phyloP scores from a whole-genome alignment of 148 eudicot species.

The Rhododendron henanense region DNA sequence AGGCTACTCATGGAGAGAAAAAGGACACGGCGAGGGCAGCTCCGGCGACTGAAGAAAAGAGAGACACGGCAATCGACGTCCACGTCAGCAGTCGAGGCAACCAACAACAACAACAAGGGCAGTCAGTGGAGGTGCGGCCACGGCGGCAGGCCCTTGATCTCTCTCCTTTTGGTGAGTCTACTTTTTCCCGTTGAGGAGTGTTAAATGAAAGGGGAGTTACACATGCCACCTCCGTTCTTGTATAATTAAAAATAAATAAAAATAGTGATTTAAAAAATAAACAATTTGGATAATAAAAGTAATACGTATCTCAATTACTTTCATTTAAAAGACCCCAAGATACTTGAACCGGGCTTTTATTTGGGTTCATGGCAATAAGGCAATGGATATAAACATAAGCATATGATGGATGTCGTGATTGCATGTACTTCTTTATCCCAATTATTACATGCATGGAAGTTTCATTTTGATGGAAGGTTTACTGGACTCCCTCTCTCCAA shows the following conservation, averaged over 20 bases:
- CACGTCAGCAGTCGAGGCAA: constrained; percentile 16
- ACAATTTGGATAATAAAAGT: too few relatives aligned
- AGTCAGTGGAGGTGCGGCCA: constrained; percentile 44
- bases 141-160: constrained; percentile 33
- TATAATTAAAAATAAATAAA: too few relatives aligned
- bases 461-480: constrained; percentile 35
- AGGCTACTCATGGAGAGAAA: neutral
- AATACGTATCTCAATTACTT: too few relatives aligned
- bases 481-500: constrained; percentile 63
- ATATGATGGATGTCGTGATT: neutral
- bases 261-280: too few relatives aligned
- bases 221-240: too few relatives aligned
- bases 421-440: neutral
- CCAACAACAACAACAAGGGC: constrained; percentile 12
- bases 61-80: constrained; percentile 24
- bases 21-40: neutral
- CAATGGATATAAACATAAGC: neutral
- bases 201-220: too few relatives aligned
- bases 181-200: neutral
- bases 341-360: too few relatives aligned
- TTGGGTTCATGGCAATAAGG: too few relatives aligned
- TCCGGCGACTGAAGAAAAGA: constrained; percentile 6
- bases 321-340: too few relatives aligned
- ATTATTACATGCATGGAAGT: too few relatives aligned
- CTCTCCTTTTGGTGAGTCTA: constrained; percentile 60